Base-by-base conservation (phyloP, 106 monocot genomes). In the Dioscorea alata region DNA sequence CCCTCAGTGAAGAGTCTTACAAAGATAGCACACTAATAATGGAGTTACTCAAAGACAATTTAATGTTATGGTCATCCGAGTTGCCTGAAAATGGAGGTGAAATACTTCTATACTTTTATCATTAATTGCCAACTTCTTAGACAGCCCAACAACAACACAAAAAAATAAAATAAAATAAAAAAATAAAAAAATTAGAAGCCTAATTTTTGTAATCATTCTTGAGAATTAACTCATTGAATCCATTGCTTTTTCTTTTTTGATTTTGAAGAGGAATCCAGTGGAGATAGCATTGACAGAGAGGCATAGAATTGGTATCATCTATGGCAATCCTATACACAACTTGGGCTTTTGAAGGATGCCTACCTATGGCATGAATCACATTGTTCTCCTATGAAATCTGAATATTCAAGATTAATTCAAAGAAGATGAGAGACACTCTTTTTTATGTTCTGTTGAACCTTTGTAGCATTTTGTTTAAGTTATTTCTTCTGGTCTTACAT, bases 41-140 rank as follows among this genome's bases (percentile, higher is more conserved):
- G 49, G 49, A 50, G 66, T 49, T 67, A 49, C 66, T 67, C 12
- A 67, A 51, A 21, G 66, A 67, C 21, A 67, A 67, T 23, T 49
- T 67, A 22, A 67, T 23, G 22, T 50, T 67, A 23, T 67, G 66
- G 66, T 50, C 66, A 49, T 48, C 66, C 15, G 66, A 67, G 8
- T 67, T 67, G 48, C 48, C 21, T 14, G 66, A 67, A 13, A 49
- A 49, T 42, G 48, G 49, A 16, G 50, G 66, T 67, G 50, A 67
- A 31, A 19, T 6, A 42, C 42, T 42, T 10, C 42, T 6, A 42
- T 8, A 42, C 42, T 10, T 42, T 42, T 42, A 42, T 8, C 6
- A 4, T 15, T 56, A 28, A 28, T 28, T 28, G 28, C 28, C 28
- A 28, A 1, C 28, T 3, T 28, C 28, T 28, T 3, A 28, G 28